These are phyloP conservation scores for Melampsora larici-populina DNA, from an alignment of 1,284 basidiomycete genomes.

Conservation along the genomic window DNA sequence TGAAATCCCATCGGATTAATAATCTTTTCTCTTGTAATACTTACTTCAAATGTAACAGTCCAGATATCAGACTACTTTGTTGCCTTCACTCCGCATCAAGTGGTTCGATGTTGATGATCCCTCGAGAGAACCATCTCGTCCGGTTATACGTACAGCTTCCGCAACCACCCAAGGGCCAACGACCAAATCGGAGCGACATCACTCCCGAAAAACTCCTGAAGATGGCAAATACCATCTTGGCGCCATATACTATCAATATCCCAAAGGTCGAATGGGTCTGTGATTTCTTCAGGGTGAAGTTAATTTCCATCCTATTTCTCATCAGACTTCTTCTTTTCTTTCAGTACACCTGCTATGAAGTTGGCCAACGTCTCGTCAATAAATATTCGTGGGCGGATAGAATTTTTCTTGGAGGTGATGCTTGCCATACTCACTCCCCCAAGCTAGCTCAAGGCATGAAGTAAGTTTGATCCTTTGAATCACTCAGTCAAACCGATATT, in stretches of 20 bases:
- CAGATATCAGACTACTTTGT: conserved; percentile 47
- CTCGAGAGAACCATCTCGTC: conserved; percentile 64
- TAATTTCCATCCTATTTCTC: conserved; percentile 42
- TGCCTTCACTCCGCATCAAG: background rate
- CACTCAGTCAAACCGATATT: background rate
- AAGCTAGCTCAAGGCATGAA: conserved; percentile 65
- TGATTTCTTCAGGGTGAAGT: conserved; percentile 59
- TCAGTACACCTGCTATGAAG: conserved; percentile 42
- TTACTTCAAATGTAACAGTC: conserved; percentile 56
- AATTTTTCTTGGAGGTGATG: conserved; percentile 75
- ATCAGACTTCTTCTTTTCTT: conserved; percentile 45
- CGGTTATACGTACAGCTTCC: conserved; percentile 72
- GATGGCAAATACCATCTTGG: conserved; percentile 64
- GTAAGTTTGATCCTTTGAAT: background rate
- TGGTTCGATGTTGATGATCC: conserved; percentile 65
- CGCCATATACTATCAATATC: conserved; percentile 65
- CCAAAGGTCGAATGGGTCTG: conserved; percentile 72
- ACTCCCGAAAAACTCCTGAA: conserved; percentile 64
- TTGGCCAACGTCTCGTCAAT: conserved; percentile 74
- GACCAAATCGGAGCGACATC: conserved; percentile 52
- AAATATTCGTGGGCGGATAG: conserved; percentile 65
- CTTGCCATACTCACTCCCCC: conserved; percentile 75
- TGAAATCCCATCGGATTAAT: background rate
- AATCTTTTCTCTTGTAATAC: background rate
- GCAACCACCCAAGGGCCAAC: conserved; percentile 49